Evolutionary conservation across 2,329 filamentous ascomycete species (phyloP), one percentile per base, ranked within the genome.

Genomic region (Aspergillus vadensis): DNA sequence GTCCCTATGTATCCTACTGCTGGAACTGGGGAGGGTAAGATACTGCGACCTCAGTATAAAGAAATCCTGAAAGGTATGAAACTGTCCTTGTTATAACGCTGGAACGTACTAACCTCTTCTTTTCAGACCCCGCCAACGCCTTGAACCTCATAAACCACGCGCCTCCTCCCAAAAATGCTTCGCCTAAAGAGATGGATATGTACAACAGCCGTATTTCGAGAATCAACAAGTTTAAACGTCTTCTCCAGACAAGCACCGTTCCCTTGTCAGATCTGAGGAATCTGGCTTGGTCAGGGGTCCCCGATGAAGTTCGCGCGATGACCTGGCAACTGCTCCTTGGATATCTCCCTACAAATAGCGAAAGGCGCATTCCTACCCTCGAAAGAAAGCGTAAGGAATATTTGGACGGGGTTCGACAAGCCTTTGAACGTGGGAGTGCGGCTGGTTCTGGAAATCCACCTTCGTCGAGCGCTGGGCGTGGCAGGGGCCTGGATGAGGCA

Each of bases 191-290:
- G 72, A 82, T 89, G 17, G 94, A 98, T 72, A 89, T 88, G 12
- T 88, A 96, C 72, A 93, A 91, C 59, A 90, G 93, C 48, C 88
- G 92, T 62, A 95, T 97, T 69, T 90, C 91, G 6, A 88, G 95
- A 64, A 99, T 99, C 74, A 97, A 99, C 79, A 98, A 98, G 74
- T 99, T 99, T 80, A 99, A 99, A 77, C 90, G 90, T 69, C 91
- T 99, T 55, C 82, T 99, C 6, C 95, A 99, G 78, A 87, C 94
- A 21, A 97, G 91, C 43, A 92, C 91, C 1, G 95, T 99, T 69
- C 89, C 92, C 2, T 79, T 98, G 2, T 82, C 89, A 17, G 94
- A 98, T 56, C 83, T 99, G 23, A 86, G 95, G 64, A 84, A 92
- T 60, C 83, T 92, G 32, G 92, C 95, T 30, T 99, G 96, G 95